Evolutionary conservation across 805 yeast species (phyloP).

Genomic region (Pichia occidentalis): DNA sequence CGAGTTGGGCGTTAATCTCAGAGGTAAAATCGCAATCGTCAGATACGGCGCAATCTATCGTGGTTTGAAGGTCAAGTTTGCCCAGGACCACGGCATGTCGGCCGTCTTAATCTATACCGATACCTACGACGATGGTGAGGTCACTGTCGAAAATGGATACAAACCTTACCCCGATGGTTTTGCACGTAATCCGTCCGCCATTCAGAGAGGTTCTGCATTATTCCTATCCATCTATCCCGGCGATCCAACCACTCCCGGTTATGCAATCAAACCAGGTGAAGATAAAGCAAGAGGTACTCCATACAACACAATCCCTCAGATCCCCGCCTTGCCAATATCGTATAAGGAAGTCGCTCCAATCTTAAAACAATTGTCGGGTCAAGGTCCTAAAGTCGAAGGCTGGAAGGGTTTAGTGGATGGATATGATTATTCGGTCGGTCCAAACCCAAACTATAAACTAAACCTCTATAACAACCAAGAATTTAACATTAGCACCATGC

Average conservation of each 20-base stretch:
- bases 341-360: slow-evolving; percentile 59
- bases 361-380: slow-evolving; percentile 49
- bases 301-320: slow-evolving; percentile 44
- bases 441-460: slow-evolving; percentile 35
- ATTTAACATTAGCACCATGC: slow-evolving; percentile 53
- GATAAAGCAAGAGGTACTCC: slow-evolving; percentile 47
- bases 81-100: slow-evolving; percentile 62
- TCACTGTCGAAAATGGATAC: slow-evolving; percentile 50
- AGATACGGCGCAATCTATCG: slow-evolving; percentile 64
- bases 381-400: slow-evolving; percentile 38
- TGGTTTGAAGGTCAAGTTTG: slow-evolving; percentile 71
- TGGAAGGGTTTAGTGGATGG: slow-evolving; percentile 32
- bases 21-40: slow-evolving; percentile 56
- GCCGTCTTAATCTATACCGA: slow-evolving; percentile 67
- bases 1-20: slow-evolving; percentile 41
- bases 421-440: slow-evolving; percentile 32
- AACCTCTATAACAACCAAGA: slow-evolving; percentile 56
- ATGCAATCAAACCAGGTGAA: slow-evolving; percentile 52
- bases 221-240: slow-evolving; percentile 60
- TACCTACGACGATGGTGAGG: slow-evolving; percentile 55
- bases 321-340: slow-evolving; percentile 68
- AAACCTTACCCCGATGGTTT: slow-evolving; percentile 68
- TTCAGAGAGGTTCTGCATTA: slow-evolving; percentile 72
- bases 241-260: slow-evolving; percentile 75
- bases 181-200: slow-evolving; percentile 68